Conservation (phyloP, 148 eudicot species). For the Chenopodium formosanum region DNA sequence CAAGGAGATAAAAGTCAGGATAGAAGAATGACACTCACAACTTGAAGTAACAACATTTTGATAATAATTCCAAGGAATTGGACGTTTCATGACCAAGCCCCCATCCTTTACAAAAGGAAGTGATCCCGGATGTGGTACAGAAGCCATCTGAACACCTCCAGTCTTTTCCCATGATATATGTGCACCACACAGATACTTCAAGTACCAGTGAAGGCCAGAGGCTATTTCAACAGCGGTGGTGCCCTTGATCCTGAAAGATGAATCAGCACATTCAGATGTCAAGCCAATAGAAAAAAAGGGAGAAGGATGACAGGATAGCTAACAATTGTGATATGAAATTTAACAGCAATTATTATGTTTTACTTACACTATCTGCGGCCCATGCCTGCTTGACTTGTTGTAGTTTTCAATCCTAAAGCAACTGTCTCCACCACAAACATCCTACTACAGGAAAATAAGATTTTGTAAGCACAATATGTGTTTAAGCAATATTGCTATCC, state of each 20-base stretch:
- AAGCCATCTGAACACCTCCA: constrained; percentile 73
- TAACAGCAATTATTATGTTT: constrained; percentile 3
- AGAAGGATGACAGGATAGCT: background rate
- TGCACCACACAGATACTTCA: constrained; percentile 79
- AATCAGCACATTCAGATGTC: background rate
- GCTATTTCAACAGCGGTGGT: constrained; percentile 77
- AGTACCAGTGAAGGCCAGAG: constrained; percentile 92
- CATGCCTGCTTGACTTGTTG: constrained; percentile 48
- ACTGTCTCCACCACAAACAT: constrained; percentile 65
- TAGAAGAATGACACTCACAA: constrained; percentile 51
- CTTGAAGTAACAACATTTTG: constrained; percentile 98
- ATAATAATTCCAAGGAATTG: constrained; percentile 93
- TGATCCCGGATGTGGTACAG: constrained; percentile 67
- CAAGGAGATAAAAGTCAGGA: constrained; percentile 9
- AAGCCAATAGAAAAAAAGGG: background rate
- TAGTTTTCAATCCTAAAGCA: constrained; percentile 77
- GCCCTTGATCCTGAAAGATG: constrained; percentile 64
- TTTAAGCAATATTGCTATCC: constrained; percentile 6
- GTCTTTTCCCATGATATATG: constrained; percentile 99
- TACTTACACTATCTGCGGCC: constrained; percentile 71
- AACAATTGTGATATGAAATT: background rate
- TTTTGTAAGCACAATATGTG: constrained; percentile 7
- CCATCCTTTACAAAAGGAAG: constrained; percentile 58
- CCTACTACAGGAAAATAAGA: constrained; percentile 38
- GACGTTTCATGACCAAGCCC: constrained; percentile 66